These are phyloP conservation scores for Ceriops tagal DNA, from an alignment of 345 rosid genomes.

Conservation along the genomic window DNA sequence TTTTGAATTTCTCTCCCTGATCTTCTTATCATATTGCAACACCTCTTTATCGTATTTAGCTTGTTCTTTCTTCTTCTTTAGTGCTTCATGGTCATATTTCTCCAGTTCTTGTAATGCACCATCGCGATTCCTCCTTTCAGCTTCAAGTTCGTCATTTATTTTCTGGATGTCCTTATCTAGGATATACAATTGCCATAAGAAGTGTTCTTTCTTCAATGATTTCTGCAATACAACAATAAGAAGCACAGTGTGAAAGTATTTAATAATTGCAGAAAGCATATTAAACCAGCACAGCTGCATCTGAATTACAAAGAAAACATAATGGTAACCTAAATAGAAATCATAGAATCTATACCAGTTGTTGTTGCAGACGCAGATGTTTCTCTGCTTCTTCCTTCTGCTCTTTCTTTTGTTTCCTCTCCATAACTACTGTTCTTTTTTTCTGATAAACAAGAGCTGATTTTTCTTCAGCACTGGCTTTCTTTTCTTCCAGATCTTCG, in stretches of 20 bases:
- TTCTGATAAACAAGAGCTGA: slow-evolving; percentile 76
- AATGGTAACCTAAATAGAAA: background rate
- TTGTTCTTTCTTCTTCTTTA: slow-evolving; percentile 68
- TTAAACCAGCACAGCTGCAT: background rate
- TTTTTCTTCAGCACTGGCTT: slow-evolving; percentile 81
- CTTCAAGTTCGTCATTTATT: slow-evolving; percentile 57
- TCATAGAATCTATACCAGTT: slow-evolving; percentile 53
- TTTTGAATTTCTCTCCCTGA: slow-evolving; percentile 62
- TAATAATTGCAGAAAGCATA: background rate
- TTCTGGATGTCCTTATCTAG: slow-evolving; percentile 67
- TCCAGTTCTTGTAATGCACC: slow-evolving; percentile 65
- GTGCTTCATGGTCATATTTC: slow-evolving; percentile 54
- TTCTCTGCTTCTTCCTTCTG: slow-evolving; percentile 99
- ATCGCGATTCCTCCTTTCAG: slow-evolving; percentile 56
- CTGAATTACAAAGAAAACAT: slow-evolving; percentile 4
- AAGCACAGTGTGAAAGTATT: background rate
- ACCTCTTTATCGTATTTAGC: slow-evolving; percentile 78
- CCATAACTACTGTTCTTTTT: slow-evolving; percentile 69
- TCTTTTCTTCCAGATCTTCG: slow-evolving; percentile 71
- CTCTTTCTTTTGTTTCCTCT: slow-evolving; percentile 96
- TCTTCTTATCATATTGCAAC: slow-evolving; percentile 68
- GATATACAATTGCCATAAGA: slow-evolving; percentile 77
- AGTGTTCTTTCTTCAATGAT: slow-evolving; percentile 77
- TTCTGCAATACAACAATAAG: slow-evolving; percentile 48
- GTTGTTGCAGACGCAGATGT: slow-evolving; percentile 77